Evolutionary conservation across 306 rosid genomes (phyloP).

Genomic region (Pyrus betulifolia): DNA sequence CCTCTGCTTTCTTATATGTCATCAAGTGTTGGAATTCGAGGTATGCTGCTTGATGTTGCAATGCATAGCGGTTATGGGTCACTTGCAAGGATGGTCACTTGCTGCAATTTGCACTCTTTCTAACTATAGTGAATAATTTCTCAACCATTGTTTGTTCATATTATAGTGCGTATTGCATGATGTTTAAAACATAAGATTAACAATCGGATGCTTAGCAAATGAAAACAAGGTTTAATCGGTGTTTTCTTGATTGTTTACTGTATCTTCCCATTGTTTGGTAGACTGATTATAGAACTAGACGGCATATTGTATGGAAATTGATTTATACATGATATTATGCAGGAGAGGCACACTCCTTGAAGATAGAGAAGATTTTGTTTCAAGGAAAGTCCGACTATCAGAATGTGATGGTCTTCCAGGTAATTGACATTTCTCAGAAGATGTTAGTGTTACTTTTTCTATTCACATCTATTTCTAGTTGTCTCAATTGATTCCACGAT

Average conservation of each 20-base stretch:
- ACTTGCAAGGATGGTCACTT: background rate
- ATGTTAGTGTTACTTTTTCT: conserved; percentile 2
- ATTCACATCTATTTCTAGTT: background rate
- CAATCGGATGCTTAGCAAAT: background rate
- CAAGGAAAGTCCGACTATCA: conserved; percentile 92
- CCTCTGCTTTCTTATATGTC: background rate
- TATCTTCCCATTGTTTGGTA: background rate
- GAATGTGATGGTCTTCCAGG: conserved; percentile 95
- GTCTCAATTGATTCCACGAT: conserved; percentile 5
- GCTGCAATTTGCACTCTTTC: background rate
- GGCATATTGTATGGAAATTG: background rate
- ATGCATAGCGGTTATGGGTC: background rate
- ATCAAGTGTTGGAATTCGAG: background rate
- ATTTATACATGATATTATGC: conserved; percentile 5
- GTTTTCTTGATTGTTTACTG: background rate
- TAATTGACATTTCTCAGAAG: conserved; percentile 5
- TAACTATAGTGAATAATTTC: background rate
- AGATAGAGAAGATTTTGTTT: conserved; percentile 79
- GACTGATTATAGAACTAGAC: background rate
- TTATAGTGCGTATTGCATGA: background rate
- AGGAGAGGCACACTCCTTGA: conserved; percentile 99
- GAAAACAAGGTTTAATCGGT: background rate
- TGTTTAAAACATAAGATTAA: background rate
- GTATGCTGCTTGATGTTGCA: background rate
- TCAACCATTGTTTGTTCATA: background rate